Base-by-base conservation (phyloP, 176 grass and related monocot species). In the Oryza brachyantha region DNA sequence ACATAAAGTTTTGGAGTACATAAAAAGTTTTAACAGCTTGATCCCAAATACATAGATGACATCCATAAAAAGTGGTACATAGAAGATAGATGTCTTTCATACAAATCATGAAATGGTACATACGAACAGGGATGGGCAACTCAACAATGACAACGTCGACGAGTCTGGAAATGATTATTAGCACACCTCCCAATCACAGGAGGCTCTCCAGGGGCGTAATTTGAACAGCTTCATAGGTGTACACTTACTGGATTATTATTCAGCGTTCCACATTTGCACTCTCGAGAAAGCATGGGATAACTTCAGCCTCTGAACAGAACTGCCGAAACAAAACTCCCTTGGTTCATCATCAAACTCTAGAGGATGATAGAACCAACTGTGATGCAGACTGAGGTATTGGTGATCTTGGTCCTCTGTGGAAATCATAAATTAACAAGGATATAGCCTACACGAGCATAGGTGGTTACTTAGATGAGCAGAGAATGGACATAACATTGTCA, bases 211-310 rank as follows among this genome's bases (percentile, higher is more conserved):
- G 5, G 26, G 21, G 27, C 40, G 3, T 61, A 43, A 50, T 75
- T 34, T 52, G 35, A 42, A 27, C 63, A 46, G 10, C 43, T 50
- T 52, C 16, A 17, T 81, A 80, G 26, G 48, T 52, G 39, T 48
- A 35, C 61, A 85, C 22, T 19, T 54, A n/a, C 31, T 73, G 46
- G 36, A 81, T 52, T 52, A 52, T 76, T 87, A 81, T 76, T 88
- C 4, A 80, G 73, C 76, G 48, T 62, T 73, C 29, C 41, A n/a
- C n/a, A n/a, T n/a, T n/a, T n/a, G n/a, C n/a, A 81, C 29, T 64
- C 42, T 36, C 43, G 57, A 73, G 48, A 57, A 36, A 57, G 10
- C 29, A 36, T 3, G 13, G 67, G 13, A 26, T 45, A 81, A 59
- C 43, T 45, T 80, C 52, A 79, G 59, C 13, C 22, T 76, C 78